Base-by-base conservation (phyloP, 169 alveolate genomes). In the Babesia bigemina region DNA sequence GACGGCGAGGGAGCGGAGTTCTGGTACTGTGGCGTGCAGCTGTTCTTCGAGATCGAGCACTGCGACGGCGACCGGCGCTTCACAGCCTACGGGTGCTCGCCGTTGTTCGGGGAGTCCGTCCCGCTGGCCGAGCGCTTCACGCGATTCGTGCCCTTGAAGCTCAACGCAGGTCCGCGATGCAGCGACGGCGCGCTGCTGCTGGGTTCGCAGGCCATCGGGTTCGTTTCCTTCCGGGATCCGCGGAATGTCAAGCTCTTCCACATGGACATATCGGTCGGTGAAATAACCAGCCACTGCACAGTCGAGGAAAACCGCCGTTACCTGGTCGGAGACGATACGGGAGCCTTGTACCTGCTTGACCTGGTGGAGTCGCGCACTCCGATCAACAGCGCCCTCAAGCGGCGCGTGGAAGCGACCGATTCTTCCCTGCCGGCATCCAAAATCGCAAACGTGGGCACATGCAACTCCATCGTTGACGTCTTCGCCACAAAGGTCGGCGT, bases 51-150 rank as follows among this genome's bases (percentile, higher is more conserved):
- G 47, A 70, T 81, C 47, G 88, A 81, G 48, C 48, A 48, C 22
- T 42, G 22, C 13, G 58, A 52, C 36, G 78, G 74, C 29, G 55
- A 59, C 17, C 71, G 79, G 47, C 50, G 47, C 19, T 81, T 81
- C 44, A 81, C n/a, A 13, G 33, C 88, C 6, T 81, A 81, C 50
- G 79, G 78, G 17, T 53, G 70, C 42, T 22, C 49, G n/a, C 88
- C 88, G 33, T 33, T 81, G 44, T 81, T 81, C 33, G 84, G 84
- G 9, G 88, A 81, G 16, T 79, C 84, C 36, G 60, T 81, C 8
- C 42, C 57, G 6, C 63, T 81, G 55, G 21, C 57, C 17, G 26
- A 39, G 42, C 84, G 61, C 29, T 72, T 29, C 49, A 63, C 22
- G 29, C 39, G 48, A 48, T 81, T 81, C 56, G 21, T 81, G 26